Conservation (phyloP, 1,284 basidiomycete genomes). For the Puccinia sorghi region DNA sequence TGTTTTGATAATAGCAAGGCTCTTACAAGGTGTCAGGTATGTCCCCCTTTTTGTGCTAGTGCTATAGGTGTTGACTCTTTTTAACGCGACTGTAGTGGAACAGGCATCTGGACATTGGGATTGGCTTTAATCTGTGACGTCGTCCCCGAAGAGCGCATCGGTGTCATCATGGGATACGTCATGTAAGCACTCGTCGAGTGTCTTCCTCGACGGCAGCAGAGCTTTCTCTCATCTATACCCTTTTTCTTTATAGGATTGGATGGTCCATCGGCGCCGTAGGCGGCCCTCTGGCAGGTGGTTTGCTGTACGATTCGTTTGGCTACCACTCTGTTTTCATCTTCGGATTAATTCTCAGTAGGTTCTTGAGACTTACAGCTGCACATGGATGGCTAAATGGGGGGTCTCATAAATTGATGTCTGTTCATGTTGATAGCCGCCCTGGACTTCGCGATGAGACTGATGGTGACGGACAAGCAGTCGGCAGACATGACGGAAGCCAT, state of each 20-base stretch:
- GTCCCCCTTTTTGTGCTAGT: neutral
- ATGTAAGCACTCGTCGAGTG: neutral
- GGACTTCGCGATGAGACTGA: slow-evolving; percentile 29
- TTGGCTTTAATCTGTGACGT: slow-evolving; percentile 42
- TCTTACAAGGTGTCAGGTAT: slow-evolving; percentile 40
- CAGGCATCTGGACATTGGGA: slow-evolving; percentile 40
- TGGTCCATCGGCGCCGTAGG: slow-evolving; percentile 39
- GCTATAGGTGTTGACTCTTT: too few species aligned
- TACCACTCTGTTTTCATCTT: slow-evolving; percentile 44
- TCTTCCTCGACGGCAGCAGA: too few species aligned
- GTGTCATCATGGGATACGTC: slow-evolving; percentile 41
- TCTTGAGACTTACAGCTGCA: neutral
- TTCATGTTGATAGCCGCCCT: slow-evolving; percentile 3
- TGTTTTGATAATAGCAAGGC: slow-evolving; percentile 22
- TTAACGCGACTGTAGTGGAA: slow-evolving; percentile 10
- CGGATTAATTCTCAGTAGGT: slow-evolving; percentile 29
- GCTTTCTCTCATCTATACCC: too few species aligned
- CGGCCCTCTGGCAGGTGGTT: slow-evolving; percentile 28
- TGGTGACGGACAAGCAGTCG: slow-evolving; percentile 19
- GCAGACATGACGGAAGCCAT: too few species aligned
- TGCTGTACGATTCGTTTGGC: slow-evolving; percentile 37
- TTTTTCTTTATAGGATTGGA: slow-evolving; percentile 24
- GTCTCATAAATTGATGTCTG: too few species aligned
- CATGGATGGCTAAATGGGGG: too few species aligned
- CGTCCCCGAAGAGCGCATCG: slow-evolving; percentile 19